A percentile compares a stretch with the other conserved stretches of the same genome.
phyloP scores from a whole-genome alignment of 768 basidiomycete genomes.

The Hericium rajendrae region DNA sequence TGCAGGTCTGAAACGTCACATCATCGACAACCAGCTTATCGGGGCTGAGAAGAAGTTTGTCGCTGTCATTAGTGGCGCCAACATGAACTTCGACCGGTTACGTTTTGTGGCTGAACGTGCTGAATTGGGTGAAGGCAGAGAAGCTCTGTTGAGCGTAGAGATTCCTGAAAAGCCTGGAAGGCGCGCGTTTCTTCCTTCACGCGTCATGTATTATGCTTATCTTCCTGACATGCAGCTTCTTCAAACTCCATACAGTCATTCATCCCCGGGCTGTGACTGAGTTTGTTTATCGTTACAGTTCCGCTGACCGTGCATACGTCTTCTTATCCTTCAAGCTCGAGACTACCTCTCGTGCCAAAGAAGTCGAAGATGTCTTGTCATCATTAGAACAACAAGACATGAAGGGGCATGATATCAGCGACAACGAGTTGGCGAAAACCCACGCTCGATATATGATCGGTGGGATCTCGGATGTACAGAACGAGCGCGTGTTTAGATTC shows the following conservation, averaged over 20 bases:
- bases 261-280: constrained; percentile 91
- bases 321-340: constrained; percentile 86
- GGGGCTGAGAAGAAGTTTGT: constrained; percentile 85
- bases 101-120: constrained; percentile 99
- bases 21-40: constrained; percentile 68
- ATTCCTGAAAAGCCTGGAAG: constrained; percentile 90
- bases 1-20: constrained; percentile 86
- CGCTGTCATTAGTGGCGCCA: constrained; percentile 88
- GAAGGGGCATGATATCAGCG: constrained; percentile 82
- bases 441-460: constrained; percentile 95
- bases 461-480: constrained; percentile 61
- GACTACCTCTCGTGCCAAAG: constrained; percentile 41
- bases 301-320: constrained; percentile 67
- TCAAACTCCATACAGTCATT: constrained; percentile 77
- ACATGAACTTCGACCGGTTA: constrained; percentile 97
- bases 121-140: constrained; percentile 90
- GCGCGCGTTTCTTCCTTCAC: constrained; percentile 31
- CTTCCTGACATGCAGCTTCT: constrained; percentile 47
- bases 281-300: constrained; percentile 87
- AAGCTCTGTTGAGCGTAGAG: constrained; percentile 88
- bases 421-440: constrained; percentile 92
- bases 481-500: constrained; percentile 90
- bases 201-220: not conserved
- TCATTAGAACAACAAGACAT: constrained; percentile 62
- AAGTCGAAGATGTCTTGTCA: constrained; percentile 55